Evolutionary conservation across 2,329 filamentous ascomycete species (phyloP).

Genomic region (Tolypocladium paradoxum): DNA sequence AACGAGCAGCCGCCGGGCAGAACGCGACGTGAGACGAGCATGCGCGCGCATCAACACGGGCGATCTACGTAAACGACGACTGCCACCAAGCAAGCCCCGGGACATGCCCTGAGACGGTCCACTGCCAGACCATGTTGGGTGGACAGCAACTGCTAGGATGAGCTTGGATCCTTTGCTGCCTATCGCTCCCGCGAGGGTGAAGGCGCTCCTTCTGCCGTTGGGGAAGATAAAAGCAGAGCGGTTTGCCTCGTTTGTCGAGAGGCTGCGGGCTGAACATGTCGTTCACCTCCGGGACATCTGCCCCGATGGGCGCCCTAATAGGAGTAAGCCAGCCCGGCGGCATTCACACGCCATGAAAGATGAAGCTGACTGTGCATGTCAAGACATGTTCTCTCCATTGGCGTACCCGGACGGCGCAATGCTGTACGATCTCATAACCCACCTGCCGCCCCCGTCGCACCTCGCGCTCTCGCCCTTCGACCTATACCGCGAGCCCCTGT

Average conservation of each 20-base stretch:
- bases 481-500: conserved; percentile 72
- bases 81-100: background rate
- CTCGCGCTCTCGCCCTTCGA: conserved; percentile 80
- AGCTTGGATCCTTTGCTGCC: conserved; percentile 81
- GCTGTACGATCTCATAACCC: conserved; percentile 77
- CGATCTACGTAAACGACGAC: background rate
- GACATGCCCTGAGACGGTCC: background rate
- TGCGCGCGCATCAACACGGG: background rate
- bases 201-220: conserved; percentile 75
- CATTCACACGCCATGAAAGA: background rate
- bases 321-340: conserved; percentile 47
- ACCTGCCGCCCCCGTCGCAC: conserved; percentile 69
- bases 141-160: conserved; percentile 52
- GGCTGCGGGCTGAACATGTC: conserved; percentile 68
- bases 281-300: conserved; percentile 79
- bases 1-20: background rate
- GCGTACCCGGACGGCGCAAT: conserved; percentile 79
- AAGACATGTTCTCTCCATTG: conserved; percentile 88
- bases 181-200: conserved; percentile 82
- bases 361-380: conserved; percentile 9
- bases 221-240: conserved; percentile 74
- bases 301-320: conserved; percentile 72
- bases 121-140: conserved; percentile 19
- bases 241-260: conserved; percentile 68
- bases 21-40: background rate